These are phyloP conservation scores for Leccinellum luteum DNA, from an alignment of 768 basidiomycete genomes.

Conservation along the genomic window DNA sequence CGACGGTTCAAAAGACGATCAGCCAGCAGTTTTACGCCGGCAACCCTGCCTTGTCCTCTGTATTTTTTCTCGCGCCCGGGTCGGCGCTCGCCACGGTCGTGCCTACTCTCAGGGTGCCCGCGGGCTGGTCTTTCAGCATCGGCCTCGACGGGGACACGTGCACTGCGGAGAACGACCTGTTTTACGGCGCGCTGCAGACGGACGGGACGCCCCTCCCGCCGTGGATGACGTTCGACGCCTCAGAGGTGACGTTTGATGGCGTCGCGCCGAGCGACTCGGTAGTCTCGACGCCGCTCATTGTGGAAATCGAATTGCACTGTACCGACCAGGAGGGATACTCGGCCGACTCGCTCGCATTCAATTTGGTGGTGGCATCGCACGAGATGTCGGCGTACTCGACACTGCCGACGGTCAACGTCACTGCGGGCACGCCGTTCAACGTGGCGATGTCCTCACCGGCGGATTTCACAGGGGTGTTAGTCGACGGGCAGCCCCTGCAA, in stretches of 20 bases:
- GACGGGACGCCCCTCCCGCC: conserved; percentile 70
- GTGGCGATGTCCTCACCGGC: conserved; percentile 49
- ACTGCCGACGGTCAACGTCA: conserved; percentile 71
- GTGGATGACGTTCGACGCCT: conserved; percentile 73
- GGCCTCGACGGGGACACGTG: conserved; percentile 74
- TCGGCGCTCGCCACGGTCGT: conserved; percentile 52
- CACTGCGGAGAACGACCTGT: conserved; percentile 44
- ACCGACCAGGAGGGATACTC: conserved; percentile 75
- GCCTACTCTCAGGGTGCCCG: conserved; percentile 71
- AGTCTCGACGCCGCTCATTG: conserved; percentile 37
- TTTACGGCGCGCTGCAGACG: conserved; percentile 59
- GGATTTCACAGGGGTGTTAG: conserved; percentile 61
- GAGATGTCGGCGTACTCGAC: conserved; percentile 53
- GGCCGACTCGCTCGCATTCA: conserved; percentile 57
- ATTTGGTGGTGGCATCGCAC: conserved; percentile 63
- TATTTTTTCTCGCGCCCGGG: conserved; percentile 58
- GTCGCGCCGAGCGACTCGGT: conserved; percentile 55
- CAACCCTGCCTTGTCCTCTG: conserved; percentile 72
- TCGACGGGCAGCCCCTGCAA: conserved; percentile 61
- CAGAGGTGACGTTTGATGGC: conserved; percentile 74
- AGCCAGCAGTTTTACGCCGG: conserved; percentile 56
- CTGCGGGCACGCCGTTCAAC: conserved; percentile 51
- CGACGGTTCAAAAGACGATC: conserved; percentile 53
- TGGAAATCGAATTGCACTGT: conserved; percentile 60
- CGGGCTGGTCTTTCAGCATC: conserved; percentile 86